Evolutionary conservation across 23 red algal genomes (phyloP).

Genomic region (Cyanidiococcus yangmingshanensis): DNA sequence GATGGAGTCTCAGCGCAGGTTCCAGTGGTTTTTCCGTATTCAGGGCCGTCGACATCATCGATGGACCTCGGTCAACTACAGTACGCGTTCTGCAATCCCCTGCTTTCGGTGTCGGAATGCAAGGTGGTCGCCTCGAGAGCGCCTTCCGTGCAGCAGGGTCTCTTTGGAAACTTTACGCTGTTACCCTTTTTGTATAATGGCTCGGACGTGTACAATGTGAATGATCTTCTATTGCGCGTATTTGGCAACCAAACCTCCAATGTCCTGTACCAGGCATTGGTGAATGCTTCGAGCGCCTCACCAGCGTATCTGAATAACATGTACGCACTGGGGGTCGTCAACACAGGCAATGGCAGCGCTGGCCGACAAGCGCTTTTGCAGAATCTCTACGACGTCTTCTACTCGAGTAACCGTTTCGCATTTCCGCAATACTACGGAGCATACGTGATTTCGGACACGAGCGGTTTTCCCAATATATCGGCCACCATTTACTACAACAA

Average conservation of each 20-base stretch:
- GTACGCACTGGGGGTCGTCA: not conserved
- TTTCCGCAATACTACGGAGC: constrained; percentile 27
- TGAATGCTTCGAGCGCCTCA: not conserved
- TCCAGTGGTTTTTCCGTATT: constrained; percentile 9
- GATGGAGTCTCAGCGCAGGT: not conserved
- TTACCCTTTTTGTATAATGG: constrained; percentile 14
- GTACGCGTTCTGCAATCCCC: constrained; percentile 7
- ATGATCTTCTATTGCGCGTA: not conserved
- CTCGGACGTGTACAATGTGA: not conserved
- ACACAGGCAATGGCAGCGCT: not conserved
- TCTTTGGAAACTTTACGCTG: constrained; percentile 21
- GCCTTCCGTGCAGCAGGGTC: not conserved
- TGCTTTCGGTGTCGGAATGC: not conserved
- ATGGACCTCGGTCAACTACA: not conserved
- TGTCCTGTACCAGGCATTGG: not conserved
- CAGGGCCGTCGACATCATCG: not conserved
- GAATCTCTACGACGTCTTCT: constrained; percentile 14
- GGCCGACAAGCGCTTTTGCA: not conserved
- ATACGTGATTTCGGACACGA: constrained; percentile 12
- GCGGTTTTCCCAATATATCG: not conserved
- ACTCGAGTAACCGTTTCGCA: constrained; percentile 6
- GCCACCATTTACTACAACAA: constrained; percentile 18
- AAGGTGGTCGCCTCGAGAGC: not conserved
- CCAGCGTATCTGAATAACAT: constrained; percentile 13
- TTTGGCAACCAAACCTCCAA: not conserved